Percentiles rank a stretch among this genome's conserved stretches.
These are phyloP conservation scores for Cnidoscolus chayamansa DNA, from an alignment of 441 rosid genomes.

Conservation along the genomic window DNA sequence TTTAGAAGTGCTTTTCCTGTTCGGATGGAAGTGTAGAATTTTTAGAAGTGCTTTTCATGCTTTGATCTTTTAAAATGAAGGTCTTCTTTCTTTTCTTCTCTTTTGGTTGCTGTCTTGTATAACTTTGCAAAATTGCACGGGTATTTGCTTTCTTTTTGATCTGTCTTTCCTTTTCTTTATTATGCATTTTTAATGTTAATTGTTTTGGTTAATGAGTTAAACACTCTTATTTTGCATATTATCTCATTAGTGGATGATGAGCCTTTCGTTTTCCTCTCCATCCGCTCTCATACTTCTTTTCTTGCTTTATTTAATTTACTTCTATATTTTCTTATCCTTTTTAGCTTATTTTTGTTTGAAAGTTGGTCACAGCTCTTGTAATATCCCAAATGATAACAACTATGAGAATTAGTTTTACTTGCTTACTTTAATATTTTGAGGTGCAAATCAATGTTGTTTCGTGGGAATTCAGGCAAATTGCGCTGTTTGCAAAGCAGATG, in stretches of 20 bases:
- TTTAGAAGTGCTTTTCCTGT: not conserved
- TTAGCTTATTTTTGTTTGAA: not conserved
- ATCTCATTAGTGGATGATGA: not conserved
- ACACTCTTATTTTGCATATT: not conserved
- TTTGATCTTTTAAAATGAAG: not conserved
- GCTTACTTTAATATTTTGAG: not conserved
- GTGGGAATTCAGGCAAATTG: conserved; percentile 73
- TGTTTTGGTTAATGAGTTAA: not conserved
- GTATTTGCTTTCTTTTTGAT: not conserved
- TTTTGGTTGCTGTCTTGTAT: not conserved
- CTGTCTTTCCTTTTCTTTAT: not conserved
- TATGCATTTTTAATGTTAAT: too few relatives aligned
- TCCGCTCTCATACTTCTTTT: not conserved
- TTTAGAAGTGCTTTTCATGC: not conserved
- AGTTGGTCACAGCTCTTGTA: not conserved
- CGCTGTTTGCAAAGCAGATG: conserved; percentile 95
- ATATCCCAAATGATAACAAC: conserved; percentile 1
- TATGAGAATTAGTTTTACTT: not conserved
- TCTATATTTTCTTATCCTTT: not conserved
- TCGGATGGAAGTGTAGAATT: not conserved
- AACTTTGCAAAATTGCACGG: not conserved
- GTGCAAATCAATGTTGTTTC: conserved; percentile 17
- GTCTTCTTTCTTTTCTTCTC: not conserved
- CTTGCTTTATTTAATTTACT: not conserved
- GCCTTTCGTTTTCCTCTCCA: not conserved